Evolutionary conservation across 1,284 basidiomycete genomes (phyloP).

Genomic region (Ganoderma leucocontextum): DNA sequence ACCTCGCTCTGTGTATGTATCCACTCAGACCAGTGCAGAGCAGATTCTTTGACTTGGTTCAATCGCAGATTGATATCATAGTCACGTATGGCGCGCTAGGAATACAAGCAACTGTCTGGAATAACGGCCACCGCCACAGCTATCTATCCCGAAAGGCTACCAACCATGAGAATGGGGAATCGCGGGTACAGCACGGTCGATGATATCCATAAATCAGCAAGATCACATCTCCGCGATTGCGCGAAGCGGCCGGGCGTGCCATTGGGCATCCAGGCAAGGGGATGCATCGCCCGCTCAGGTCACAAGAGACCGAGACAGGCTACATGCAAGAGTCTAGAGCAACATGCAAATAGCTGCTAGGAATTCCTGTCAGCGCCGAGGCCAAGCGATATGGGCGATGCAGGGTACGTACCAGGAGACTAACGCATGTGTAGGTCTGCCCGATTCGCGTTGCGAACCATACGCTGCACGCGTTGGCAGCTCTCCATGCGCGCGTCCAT

Average conservation of each 20-base stretch:
- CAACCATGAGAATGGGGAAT: constrained; percentile 7
- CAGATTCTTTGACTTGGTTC: neutral
- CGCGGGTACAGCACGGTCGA: constrained; percentile 26
- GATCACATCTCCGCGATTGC: constrained; percentile 25
- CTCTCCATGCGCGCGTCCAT: constrained; percentile 79
- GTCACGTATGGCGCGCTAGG: constrained; percentile 21
- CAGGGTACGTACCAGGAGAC: constrained; percentile 29
- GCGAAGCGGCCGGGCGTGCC: constrained; percentile 31
- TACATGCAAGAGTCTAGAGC: constrained; percentile 20
- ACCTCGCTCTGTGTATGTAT: constrained; percentile 1
- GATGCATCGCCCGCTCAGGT: constrained; percentile 24
- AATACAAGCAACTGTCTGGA: constrained; percentile 30
- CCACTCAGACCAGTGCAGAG: constrained; percentile 2
- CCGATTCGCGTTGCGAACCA: constrained; percentile 56
- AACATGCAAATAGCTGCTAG: constrained; percentile 21
- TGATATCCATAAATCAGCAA: constrained; percentile 32
- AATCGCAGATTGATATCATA: constrained; percentile 13
- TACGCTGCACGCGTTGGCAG: constrained; percentile 67
- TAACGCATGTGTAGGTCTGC: constrained; percentile 39
- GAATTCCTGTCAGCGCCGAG: constrained; percentile 9
- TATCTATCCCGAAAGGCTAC: constrained; percentile 23
- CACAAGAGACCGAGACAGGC: constrained; percentile 23
- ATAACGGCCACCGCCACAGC: constrained; percentile 23
- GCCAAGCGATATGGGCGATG: constrained; percentile 2
- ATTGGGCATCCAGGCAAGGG: constrained; percentile 15